Evolutionary conservation across 108 stramenopile genomes (phyloP), one percentile per base, ranked within the genome.

Genomic region (Cyclotella choctawhatcheeana): DNA sequence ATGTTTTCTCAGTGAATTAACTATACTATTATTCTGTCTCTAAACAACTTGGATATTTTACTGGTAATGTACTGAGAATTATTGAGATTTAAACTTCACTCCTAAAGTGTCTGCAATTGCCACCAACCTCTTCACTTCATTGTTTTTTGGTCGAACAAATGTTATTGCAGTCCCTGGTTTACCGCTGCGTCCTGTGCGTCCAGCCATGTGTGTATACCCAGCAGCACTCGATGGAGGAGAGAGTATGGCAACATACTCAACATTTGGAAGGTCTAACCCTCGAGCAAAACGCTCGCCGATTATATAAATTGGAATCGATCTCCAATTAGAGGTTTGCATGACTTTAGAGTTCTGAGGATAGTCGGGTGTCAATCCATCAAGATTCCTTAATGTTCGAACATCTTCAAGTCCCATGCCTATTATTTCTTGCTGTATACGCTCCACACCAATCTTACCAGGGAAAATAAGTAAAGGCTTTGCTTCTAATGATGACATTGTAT

Each of bases 171-270:
- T 76, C 6, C 90, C 90, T 22, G 44, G n/a, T 18, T 59, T 24
- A 26, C 83, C 77, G 48, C 61, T 74, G 21, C 90, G 59, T 32
- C 88, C 90, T n/a, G 90, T 92, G 4, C 90, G 77, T 25, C 90
- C 90, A 1, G 88, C 82, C 77, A 89, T 77, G 64, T 92, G 90
- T 5, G 87, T 67, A 62, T 92, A 92, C 5, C 80, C 85, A 3
- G 88, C 88, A 5, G 86, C 81, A 76, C 85, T 86, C 0, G 84
- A 84, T 35, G 90, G 90, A 16, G 83, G 83, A 0, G 82, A 69
- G 10, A 84, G 58, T 55, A 92, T 62, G 22, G 79, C 63, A 2
- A 92, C 90, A 54, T 86, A 86, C 35, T 73, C 70, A 16, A 92
- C 79, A 58, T 81, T 58, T 14, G 76, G 79, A 5, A 92, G 65